Evolutionary conservation across 179 eudicot species (phyloP), one percentile per base, ranked within the genome.

Genomic region (Patellifolia procumbens): DNA sequence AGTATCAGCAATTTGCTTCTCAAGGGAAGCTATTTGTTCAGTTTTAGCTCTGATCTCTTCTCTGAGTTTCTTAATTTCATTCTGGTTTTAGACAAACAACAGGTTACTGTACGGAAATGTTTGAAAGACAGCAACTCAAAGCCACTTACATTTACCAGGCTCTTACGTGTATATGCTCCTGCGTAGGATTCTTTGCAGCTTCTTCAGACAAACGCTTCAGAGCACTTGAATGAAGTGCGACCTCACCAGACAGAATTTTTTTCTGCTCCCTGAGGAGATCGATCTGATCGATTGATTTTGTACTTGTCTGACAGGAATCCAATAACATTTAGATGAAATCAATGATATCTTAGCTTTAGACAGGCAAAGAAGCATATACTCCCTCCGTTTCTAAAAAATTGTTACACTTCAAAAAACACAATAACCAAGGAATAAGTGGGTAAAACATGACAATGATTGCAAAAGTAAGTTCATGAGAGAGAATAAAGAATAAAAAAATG

Each of bases 221-320:
- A 77, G 88, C 86, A 88, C 96, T 93, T 77, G 89, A 89, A 84
- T 90, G 96, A 31, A 96, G 91, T 51, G 94, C 97, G 81, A 93
- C 96, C 87, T 96, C 99, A 37, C 98, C 96, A 51, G 91, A 90
- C 84, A 96, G 85, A 71, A 96, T 86, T 85, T 93, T 96, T 64
- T 91, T 92, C 76, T 96, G 98, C 88, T 96, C 98, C 78, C 94
- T 89, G 78, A 93, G 81, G 31, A 96, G 98, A 80, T 96, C 99
- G 85, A 96, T 86, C 78, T 91, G 97, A 76, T 96, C 98, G 58
- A 87, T 78, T 35, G 92, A 90, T 85, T 87, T 86, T 74, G 85
- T 74, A 85, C 96, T 91, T 37, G 89, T 87, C 99, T 93, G 86
- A 74, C 68, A 86, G 69, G 81, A 62, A 19, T 42, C 9, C n/a